These are phyloP conservation scores for Backusella morwellensis DNA, from an alignment of 192 early-diverging fungal species.

Conservation along the genomic window DNA sequence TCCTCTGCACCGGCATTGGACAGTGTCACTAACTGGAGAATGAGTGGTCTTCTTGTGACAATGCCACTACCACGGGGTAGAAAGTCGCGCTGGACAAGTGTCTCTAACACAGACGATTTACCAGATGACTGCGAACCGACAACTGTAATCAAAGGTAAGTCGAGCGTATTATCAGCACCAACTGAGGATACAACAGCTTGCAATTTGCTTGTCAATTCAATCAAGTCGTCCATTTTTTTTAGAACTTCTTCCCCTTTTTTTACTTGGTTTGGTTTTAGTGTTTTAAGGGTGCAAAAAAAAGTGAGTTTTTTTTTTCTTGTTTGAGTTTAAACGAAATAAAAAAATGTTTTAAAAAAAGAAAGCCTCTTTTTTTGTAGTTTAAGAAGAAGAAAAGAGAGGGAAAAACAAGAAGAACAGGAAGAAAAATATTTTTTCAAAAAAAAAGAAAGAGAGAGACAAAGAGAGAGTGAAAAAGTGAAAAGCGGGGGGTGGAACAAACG, in stretches of 20 bases:
- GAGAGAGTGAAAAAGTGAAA: not conserved
- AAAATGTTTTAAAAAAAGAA: not conserved
- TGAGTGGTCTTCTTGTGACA: conserved; percentile 79
- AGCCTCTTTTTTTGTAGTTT: not conserved
- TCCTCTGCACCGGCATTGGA: conserved; percentile 15
- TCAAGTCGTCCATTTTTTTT: conserved; percentile 51
- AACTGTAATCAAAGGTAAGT: conserved; percentile 84
- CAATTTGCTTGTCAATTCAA: conserved; percentile 78
- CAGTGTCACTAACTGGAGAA: conserved; percentile 71
- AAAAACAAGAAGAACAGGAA: not conserved
- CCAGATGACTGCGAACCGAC: conserved; percentile 89
- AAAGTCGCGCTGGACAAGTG: conserved; percentile 97
- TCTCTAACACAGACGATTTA: conserved; percentile 98
- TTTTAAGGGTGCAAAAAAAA: not conserved
- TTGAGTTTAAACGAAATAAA: not conserved
- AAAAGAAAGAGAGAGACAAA: not conserved
- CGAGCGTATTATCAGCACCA: conserved; percentile 68
- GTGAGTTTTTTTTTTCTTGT: not conserved
- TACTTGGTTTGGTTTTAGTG: not conserved
- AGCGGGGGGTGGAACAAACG: not conserved
- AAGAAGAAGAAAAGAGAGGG: not conserved
- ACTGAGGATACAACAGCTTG: conserved; percentile 81
- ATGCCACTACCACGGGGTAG: conserved; percentile 90
- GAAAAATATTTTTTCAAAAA: not conserved
- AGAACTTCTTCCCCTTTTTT: not conserved